Evolutionary conservation across 2,329 filamentous ascomycete species (phyloP), one percentile per base, ranked within the genome.

Genomic region (Westerdykella sp.): DNA sequence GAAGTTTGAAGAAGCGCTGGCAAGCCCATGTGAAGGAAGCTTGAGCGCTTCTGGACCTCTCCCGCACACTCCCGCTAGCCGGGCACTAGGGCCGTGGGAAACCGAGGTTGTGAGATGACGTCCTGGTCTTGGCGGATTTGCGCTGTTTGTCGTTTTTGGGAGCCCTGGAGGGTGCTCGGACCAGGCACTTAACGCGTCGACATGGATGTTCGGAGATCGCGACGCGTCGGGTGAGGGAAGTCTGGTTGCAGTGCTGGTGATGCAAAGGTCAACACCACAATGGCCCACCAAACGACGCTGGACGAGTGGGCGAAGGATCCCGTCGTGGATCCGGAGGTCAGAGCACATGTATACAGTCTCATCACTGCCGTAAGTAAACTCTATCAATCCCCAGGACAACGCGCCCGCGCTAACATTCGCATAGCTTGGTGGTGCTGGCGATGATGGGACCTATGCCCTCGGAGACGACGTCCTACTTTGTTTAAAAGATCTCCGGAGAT

Each of bases 381-480:
- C 9, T 6, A 21, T 21, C 14, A 4, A 10, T 38, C 31, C 31
- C 12, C 10, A 77, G 30, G 32, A 28, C 4, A 6, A 6, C 7
- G 25, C 7, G 25, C 11, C 4, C 9, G 25, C 25, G 39, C 54
- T 61, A 48, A 55, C 38, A 28, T 23, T 37, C n/a, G 34, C 37
- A 35, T 65, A 95, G 88, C 82, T 96, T 51, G 91, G 90, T 70
- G 91, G 90, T 41, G 81, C 82, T 57, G 85, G 85, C 53, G 83
- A 91, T 57, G 83, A 89, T 60, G 86, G 86, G 44, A 78, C 78
- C 60, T 98, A 98, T 66, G 78, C 87, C 35, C 81, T 97, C 30
- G 93, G 93, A 68, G 91, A 97, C 68, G 91, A 96, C 63, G 91
- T 90, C 11, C 74, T 95, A 47, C 87, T 93, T 45, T 93, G 90